Conservation (phyloP, 2,329 filamentous ascomycete species). For the Bisporella sp. region DNA sequence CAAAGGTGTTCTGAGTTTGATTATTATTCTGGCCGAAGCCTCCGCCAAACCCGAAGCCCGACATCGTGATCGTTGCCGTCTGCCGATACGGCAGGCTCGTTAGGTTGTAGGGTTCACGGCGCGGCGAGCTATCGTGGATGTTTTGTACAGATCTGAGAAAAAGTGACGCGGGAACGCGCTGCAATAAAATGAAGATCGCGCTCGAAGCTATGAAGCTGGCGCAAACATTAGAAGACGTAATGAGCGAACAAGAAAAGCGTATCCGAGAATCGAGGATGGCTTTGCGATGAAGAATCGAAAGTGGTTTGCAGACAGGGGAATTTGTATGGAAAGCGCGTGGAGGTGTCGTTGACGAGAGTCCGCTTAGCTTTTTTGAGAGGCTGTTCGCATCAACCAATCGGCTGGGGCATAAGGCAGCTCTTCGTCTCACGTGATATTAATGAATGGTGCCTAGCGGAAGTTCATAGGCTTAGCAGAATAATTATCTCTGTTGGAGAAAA, state of each 20-base stretch:
- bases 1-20: conserved; percentile 43
- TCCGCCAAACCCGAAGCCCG: conserved; percentile 13
- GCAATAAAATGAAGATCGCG: conserved; percentile 17
- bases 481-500: no score
- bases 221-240: conserved; percentile 23
- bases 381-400: conserved; percentile 9
- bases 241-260: conserved; percentile 17
- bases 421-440: no score
- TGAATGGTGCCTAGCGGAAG: neutral
- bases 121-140: no score
- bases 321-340: no score
- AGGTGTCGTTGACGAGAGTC: neutral
- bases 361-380: neutral
- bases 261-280: conserved; percentile 7
- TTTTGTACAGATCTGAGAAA: no score
- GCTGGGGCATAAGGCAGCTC: no score
- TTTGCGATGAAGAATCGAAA: conserved; percentile 1
- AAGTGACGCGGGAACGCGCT: conserved; percentile 19
- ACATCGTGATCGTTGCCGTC: conserved; percentile 20
- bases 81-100: neutral
- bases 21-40: conserved; percentile 55
- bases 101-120: no score
- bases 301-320: no score
- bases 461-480: no score
- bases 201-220: conserved; percentile 17